Conservation (phyloP, 768 basidiomycete species). For the Mycena vulgaris region DNA sequence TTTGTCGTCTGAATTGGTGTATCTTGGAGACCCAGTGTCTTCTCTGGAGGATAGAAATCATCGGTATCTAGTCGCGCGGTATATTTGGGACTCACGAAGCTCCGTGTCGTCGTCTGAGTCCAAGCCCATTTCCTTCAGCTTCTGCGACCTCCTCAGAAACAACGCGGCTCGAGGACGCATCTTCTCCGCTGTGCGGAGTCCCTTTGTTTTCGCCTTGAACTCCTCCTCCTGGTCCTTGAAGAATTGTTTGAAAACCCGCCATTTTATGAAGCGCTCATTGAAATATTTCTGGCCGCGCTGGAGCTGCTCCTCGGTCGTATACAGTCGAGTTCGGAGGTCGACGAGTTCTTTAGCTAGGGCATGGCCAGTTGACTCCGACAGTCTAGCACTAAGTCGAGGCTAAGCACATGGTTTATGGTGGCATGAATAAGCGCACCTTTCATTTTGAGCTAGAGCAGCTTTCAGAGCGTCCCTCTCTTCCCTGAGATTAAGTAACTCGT, state of each 20-base stretch:
- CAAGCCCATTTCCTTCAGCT: conserved; percentile 25
- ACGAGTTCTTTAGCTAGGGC: conserved; percentile 33
- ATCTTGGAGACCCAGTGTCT: background rate
- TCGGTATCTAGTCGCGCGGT: background rate
- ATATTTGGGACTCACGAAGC: conserved; percentile 12
- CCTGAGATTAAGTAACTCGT: conserved; percentile 60
- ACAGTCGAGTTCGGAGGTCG: conserved; percentile 14
- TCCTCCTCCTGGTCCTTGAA: conserved; percentile 53
- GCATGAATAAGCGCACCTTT: conserved; percentile 12
- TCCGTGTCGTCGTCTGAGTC: conserved; percentile 25
- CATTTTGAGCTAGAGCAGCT: conserved; percentile 14
- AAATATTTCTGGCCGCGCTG: conserved; percentile 67
- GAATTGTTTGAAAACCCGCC: conserved; percentile 63
- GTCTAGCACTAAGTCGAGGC: background rate
- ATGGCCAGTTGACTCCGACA: conserved; percentile 27
- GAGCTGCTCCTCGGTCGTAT: conserved; percentile 36
- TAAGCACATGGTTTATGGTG: background rate
- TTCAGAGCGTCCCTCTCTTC: conserved; percentile 40
- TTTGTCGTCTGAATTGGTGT: conserved; percentile 6
- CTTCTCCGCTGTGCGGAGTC: conserved; percentile 48
- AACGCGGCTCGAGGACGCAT: conserved; percentile 41
- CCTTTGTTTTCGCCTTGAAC: conserved; percentile 45
- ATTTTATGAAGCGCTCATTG: conserved; percentile 53
- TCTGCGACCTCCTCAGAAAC: conserved; percentile 40
- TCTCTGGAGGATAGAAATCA: background rate